Evolutionary conservation across 345 rosid species (phyloP), one percentile per base, ranked within the genome.

Genomic region (Hirschfeldia incana): DNA sequence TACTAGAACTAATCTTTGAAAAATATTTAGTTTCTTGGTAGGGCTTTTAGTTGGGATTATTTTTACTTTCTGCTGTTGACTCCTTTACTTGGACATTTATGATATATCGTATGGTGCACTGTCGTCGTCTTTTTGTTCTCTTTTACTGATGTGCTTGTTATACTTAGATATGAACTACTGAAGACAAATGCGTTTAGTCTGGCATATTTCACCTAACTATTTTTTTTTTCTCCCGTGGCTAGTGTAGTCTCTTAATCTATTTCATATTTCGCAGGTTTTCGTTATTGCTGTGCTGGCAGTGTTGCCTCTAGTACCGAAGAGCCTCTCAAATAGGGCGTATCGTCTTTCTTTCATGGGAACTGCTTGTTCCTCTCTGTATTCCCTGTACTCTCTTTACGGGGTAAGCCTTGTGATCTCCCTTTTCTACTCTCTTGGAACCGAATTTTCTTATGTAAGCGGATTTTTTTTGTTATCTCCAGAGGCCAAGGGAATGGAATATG

Each of bases 341-440:
- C 89, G 99, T 27, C 88, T 93, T 72, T 89, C 98, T 36, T 90
- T 93, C 79, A 83, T 93, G 90, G 99, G 99, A 87, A 95, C 97
- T 51, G 89, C 93, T 0, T 88, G 98, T 81, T 90, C 97, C 8
- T 87, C 97, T 74, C 68, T 91, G 12, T 93, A 89, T 80, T 93
- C 99, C 32, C 78, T 95, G 82, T 93, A 93, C 88, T 81, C 92
- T n/a, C 84, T 90, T 42, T 86, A 93, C 75, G 99, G 99, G 89
- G 98, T 95, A 93, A 82, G 57, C 27, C 27, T 29, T 42, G 36
- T 71, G 65, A 67, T 65, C 57, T 28, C 67, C 46, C 17, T 2
- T 58, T 15, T 44, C 76, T 46, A 16, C 60, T 59, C 21, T 84
- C 42, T 29, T 11, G 66, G 65, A 77, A 74, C 27, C 73, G 34